Base-by-base conservation (phyloP, 129 eudicot genomes). In the Logfia minima region DNA sequence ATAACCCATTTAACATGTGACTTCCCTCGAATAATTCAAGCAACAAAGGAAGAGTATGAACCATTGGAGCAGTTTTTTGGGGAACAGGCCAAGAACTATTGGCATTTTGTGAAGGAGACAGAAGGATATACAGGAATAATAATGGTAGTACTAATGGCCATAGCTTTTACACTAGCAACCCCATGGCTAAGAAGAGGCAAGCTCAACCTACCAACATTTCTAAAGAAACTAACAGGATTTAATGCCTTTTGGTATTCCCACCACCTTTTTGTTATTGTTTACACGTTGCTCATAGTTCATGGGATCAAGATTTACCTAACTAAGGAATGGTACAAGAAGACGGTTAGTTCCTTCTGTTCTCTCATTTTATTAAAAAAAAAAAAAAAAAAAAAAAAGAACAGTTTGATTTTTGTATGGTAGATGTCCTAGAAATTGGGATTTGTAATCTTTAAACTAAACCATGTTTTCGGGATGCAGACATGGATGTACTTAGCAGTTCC, bases 221-320 rank as follows among this genome's bases (percentile, higher is more conserved):
- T 93, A 13, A 77, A 87, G 83, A 85, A 88, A 60, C 85, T 90
- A 61, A 88, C 97, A 0, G 98, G 98, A 16, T 93, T 88, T 77
- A 93, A 93, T 58, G 88, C 92, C 79, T 93, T 93, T 63, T 93
- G 98, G 98, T 93, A 92, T 52, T 88, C 98, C 29, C 98, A 92
- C 73, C 98, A 92, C 67, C 85, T 92, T 45, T 88, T 92, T 79
- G 77, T 93, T 81, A 85, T 90, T 7, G 98, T 93, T 34, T 93
- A 93, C 64, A 23, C 77, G 28, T 48, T 83, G 67, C 96, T 93
- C 77, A 84, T 93, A 67, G 79, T 87, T 73, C 98, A 93, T 17
- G 93, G 95, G 0, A 56, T 85, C 86, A 90, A 90, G 84, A 96
- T 93, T 21, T 93, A 85, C 72, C 85, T 93, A 76, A 85, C 90